Conservation (phyloP, 1,284 basidiomycete genomes). For the Somion occarium region DNA sequence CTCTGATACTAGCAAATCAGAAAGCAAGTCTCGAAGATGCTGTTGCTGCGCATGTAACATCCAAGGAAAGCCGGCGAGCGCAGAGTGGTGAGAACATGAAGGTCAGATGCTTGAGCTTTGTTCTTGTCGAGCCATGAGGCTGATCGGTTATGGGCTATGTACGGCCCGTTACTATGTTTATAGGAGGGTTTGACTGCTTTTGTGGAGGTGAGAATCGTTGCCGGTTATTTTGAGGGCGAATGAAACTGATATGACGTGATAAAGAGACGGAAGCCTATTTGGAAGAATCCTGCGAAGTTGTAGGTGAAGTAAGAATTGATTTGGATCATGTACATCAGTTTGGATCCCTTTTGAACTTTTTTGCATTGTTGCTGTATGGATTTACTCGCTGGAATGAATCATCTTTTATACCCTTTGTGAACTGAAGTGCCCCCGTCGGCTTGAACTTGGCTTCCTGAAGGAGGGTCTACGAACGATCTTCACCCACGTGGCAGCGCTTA, state of each 20-base stretch:
- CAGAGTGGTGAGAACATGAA: constrained; percentile 73
- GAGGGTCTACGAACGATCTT: not conserved
- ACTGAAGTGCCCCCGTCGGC: too few species aligned
- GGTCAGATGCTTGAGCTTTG: constrained; percentile 28
- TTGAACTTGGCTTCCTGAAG: too few species aligned
- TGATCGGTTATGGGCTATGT: not conserved
- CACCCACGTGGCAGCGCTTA: not conserved
- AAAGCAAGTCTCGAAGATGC: constrained; percentile 52
- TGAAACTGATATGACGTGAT: not conserved
- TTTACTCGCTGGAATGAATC: too few species aligned
- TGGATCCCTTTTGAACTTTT: too few species aligned
- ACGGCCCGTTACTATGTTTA: not conserved
- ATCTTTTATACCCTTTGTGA: too few species aligned
- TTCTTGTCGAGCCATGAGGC: constrained; percentile 1
- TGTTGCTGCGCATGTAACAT: constrained; percentile 43
- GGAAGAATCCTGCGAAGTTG: constrained; percentile 58
- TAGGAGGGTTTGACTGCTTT: constrained; percentile 43
- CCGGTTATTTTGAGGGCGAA: not conserved
- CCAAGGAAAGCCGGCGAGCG: constrained; percentile 48
- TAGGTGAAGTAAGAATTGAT: constrained; percentile 21
- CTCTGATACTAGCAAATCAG: constrained; percentile 49
- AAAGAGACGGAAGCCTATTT: constrained; percentile 55
- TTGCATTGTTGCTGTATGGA: too few species aligned
- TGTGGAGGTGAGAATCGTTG: constrained; percentile 27
- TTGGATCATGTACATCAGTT: too few species aligned